Evolutionary conservation across 257 asterid species (phyloP).

Genomic region (Striga asiatica): DNA sequence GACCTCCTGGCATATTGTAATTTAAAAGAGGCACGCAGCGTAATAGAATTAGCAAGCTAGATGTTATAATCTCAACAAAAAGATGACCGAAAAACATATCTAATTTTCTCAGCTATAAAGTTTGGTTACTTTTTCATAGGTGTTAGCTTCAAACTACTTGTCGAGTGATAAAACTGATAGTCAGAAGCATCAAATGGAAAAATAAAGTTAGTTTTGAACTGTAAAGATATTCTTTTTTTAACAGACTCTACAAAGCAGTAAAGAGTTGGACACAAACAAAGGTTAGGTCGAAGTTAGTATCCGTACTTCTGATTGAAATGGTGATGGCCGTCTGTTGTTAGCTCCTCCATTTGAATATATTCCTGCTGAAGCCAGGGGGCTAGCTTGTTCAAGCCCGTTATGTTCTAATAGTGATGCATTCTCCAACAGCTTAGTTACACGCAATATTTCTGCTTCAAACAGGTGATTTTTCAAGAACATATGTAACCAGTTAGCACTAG

Average conservation of each 20-base stretch:
- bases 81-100: conserved; percentile 31
- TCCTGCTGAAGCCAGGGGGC: conserved; percentile 99
- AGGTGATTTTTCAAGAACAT: conserved; percentile 73
- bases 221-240: conserved; percentile 12
- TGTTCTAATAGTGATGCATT: conserved; percentile 98
- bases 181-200: too few species aligned
- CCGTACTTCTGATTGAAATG: conserved; percentile 78
- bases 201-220: too few species aligned
- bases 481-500: conserved; percentile 75
- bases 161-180: too few species aligned
- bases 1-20: neutral
- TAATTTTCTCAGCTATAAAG: conserved; percentile 59
- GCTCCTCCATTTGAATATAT: conserved; percentile 68
- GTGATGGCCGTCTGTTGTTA: conserved; percentile 74
- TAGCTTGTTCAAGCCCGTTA: conserved; percentile 95
- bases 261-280: conserved; percentile 39
- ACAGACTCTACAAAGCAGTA: conserved; percentile 20
- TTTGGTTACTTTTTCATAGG: conserved; percentile 48
- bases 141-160: conserved; percentile 49
- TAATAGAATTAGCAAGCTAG: neutral
- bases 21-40: neutral
- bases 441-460: conserved; percentile 81
- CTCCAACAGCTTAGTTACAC: conserved; percentile 91
- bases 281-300: conserved; percentile 77
- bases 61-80: conserved; percentile 24